A percentile compares a stretch with the other conserved stretches of the same genome.
phyloP scores from a whole-genome alignment of 2,329 filamentous ascomycete species.

The Xylaria multiplex region DNA sequence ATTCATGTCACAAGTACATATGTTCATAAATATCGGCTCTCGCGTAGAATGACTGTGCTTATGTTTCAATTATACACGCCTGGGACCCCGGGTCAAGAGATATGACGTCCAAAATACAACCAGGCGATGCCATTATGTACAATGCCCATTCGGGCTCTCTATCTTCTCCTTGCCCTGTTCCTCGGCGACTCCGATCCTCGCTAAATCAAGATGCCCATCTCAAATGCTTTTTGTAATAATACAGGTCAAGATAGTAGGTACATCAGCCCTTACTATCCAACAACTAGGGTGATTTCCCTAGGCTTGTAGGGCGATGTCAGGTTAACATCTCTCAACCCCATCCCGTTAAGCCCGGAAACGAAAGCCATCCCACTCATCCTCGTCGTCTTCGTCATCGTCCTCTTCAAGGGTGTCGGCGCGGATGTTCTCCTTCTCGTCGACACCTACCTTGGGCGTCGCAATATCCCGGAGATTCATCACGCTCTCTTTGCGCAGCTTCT shows the following conservation, averaged over 20 bases:
- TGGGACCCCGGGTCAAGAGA: background rate
- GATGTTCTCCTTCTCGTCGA: constrained; percentile 42
- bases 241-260: constrained; percentile 15
- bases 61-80: background rate
- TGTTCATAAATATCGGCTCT: no score
- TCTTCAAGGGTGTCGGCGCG: constrained; percentile 51
- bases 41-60: no score
- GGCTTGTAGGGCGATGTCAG: background rate
- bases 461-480: constrained; percentile 44
- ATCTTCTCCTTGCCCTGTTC: background rate
- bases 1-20: no score
- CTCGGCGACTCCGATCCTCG: background rate
- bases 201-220: constrained; percentile 14
- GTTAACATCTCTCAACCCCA: background rate
- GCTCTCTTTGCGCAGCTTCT: constrained; percentile 64
- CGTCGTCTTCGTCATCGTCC: constrained; percentile 58
- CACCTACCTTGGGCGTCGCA: constrained; percentile 44
- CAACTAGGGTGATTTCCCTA: background rate
- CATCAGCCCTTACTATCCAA: background rate
- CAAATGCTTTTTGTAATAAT: constrained; percentile 28
- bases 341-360: constrained; percentile 54
- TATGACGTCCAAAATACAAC: background rate
- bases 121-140: constrained; percentile 16
- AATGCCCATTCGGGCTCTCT: constrained; percentile 8
- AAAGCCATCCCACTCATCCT: constrained; percentile 70